Evolutionary conservation across 1,139 yeast species (phyloP).

Genomic region (Pneumocystis wakefieldiae): DNA sequence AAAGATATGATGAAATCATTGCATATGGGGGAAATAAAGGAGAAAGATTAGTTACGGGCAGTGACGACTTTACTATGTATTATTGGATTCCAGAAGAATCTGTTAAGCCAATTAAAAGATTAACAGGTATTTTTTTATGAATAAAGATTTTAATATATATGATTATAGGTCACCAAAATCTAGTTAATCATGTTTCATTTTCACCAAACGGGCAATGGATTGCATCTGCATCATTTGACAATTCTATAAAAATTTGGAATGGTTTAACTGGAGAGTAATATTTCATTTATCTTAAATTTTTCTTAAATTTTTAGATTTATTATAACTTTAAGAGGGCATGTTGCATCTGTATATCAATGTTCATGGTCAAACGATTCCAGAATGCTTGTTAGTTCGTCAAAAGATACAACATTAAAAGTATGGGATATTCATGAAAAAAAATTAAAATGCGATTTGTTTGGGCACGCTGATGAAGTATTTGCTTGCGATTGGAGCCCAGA

Average conservation of each 20-base stretch:
- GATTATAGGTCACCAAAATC: slow-evolving; percentile 68
- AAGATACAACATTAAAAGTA: slow-evolving; percentile 90
- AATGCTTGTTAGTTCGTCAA: slow-evolving; percentile 78
- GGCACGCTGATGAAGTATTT: slow-evolving; percentile 87
- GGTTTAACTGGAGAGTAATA: slow-evolving; percentile 54
- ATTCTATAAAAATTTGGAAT: slow-evolving; percentile 90
- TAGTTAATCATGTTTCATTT: slow-evolving; percentile 88
- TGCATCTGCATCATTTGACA: slow-evolving; percentile 90
- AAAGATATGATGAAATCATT: slow-evolving; percentile 66
- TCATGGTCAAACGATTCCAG: slow-evolving; percentile 97
- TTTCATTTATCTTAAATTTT: neutral
- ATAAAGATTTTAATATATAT: neutral
- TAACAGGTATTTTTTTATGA: slow-evolving; percentile 34
- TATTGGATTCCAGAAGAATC: slow-evolving; percentile 68
- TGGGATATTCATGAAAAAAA: slow-evolving; percentile 89
- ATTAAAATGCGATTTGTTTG: slow-evolving; percentile 78
- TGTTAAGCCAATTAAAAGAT: slow-evolving; percentile 69
- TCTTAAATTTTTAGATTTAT: slow-evolving; percentile 38
- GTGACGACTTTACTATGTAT: slow-evolving; percentile 96
- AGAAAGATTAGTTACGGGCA: slow-evolving; percentile 84
- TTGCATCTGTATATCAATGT: slow-evolving; percentile 95
- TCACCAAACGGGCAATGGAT: slow-evolving; percentile 89
- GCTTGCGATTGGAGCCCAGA: slow-evolving; percentile 98
- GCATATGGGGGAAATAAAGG: slow-evolving; percentile 43
- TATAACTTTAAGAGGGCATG: slow-evolving; percentile 89